Evolutionary conservation across 352 stramenopile species (phyloP), one percentile per base, ranked within the genome.

Genomic region (Elongisporangium prolatum): DNA sequence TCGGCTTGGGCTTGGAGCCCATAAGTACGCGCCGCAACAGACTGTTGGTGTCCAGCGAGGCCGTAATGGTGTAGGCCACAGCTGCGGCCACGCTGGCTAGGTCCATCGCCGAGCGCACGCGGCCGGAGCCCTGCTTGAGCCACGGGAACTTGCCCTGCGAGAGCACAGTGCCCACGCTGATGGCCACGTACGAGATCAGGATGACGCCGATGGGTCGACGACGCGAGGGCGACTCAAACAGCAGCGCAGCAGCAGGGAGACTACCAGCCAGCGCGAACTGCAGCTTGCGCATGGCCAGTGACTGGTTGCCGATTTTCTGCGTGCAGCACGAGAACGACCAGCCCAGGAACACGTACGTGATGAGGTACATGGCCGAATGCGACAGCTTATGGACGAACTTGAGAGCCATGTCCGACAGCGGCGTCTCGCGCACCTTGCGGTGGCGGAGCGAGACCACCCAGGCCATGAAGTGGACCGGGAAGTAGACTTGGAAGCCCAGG

Each of bases 391-490:
- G 56, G 6, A 40, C 54, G 21, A 89, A 67, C 13, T 69, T 63
- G 14, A 50, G 20, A 34, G 75, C 21, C 7, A 81, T 71, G 52
- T 54, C 57, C 0, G 52, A 34, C 49, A 70, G 20, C 0, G 76
- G 67, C 50, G 71, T 80, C 22, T 63, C 44, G 10, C 79, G 76
- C 20, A 72, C 67, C 57, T 74, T 69, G 18, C 56, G 28, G 37
- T 73, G 72, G 47, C 79, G 74, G 21, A 86, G 64, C 17, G 74
- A 68, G 11, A 84, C 21, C 5, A 82, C 18, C 70, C 66, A 86
- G 44, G 79, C 68, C n/a, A 65, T 80, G 0, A 86, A 37, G 56
- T 89, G 79, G 21, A 87, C 79, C 0, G 79, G 79, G 16, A 82
- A 50, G 50, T 87, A 89, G 40, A 89, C 61, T 17, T 67, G 70